Evolutionary conservation across 352 stramenopile species (phyloP), one percentile per base, ranked within the genome.

Genomic region (Elongisporangium prolatum): DNA sequence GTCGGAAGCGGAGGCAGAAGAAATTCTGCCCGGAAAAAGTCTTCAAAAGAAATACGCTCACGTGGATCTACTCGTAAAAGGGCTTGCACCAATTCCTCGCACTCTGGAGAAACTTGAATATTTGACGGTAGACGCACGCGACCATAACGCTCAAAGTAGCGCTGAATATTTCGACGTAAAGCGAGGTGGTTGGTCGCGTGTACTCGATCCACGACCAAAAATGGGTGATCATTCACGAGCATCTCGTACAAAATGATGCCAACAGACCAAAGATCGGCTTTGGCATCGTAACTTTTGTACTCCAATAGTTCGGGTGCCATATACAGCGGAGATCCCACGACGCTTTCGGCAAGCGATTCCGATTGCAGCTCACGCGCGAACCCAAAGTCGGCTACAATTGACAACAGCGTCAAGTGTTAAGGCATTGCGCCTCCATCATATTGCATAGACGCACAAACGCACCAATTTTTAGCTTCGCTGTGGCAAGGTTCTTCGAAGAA

Each of bases 221-320:
- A 92, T 24, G 83, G 83, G 37, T 92, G 83, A 51, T 88, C 79
- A 47, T 91, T 88, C 24, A 69, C 80, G n/a, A 92, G 69, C 83
- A 92, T 92, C 61, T 92, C 83, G 67, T 89, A 92, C 20, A 92
- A 53, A 55, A 92, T 92, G 40, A 92, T 90, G 0, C 83, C 83
- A 22, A 92, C 83, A 3, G 77, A 89, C 83, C 83, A 92, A 25
- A 92, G 62, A 59, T 92, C 83, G 0, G 83, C 83, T 63, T 91
- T 92, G 22, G 83, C 83, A 56, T 92, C 80, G 61, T 92, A 92
- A 60, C 80, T 87, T 64, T 92, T 92, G 77, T 91, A 92, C 67
- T 92, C 83, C 25, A 92, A 68, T 20, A 92, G 58, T 51, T 92
- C 83, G 0, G 83, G 83, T 0, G 83, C 83, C 83, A 92, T 92